Evolutionary conservation across 331 rosid genomes (phyloP).

Genomic region (Malus hybrid): DNA sequence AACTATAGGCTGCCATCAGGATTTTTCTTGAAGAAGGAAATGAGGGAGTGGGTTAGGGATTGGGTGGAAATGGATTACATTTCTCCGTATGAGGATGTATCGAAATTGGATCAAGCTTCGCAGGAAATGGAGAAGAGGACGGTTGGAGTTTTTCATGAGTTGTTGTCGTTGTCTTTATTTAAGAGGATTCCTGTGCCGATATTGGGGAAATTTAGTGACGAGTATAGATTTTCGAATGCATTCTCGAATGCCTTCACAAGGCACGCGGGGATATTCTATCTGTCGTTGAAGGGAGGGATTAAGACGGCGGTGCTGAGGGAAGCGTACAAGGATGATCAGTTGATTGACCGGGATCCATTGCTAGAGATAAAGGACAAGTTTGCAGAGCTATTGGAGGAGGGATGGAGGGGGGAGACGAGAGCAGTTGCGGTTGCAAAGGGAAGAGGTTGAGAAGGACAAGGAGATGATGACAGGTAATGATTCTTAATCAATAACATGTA

Average conservation of each 20-base stretch:
- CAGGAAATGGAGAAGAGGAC: slow-evolving; percentile 81
- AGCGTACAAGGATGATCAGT: slow-evolving; percentile 44
- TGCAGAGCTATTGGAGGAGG: slow-evolving; percentile 58
- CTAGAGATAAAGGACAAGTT: slow-evolving; percentile 57
- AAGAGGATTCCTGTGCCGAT: slow-evolving; percentile 72
- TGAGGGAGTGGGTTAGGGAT: slow-evolving; percentile 89
- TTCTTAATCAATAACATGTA: neutral
- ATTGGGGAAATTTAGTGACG: slow-evolving; percentile 63
- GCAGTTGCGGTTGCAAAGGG: slow-evolving; percentile 34
- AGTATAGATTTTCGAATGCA: slow-evolving; percentile 62
- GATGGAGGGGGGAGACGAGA: slow-evolving; percentile 52
- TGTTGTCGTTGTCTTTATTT: slow-evolving; percentile 53
- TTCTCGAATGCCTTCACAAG: slow-evolving; percentile 59
- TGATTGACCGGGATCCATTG: slow-evolving; percentile 66
- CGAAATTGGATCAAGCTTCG: slow-evolving; percentile 47
- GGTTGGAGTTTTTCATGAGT: slow-evolving; percentile 70
- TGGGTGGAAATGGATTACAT: slow-evolving; percentile 71
- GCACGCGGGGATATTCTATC: slow-evolving; percentile 67
- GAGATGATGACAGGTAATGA: slow-evolving; percentile 20
- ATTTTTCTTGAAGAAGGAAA: slow-evolving; percentile 62
- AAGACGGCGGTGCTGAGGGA: slow-evolving; percentile 68
- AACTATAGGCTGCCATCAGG: slow-evolving; percentile 53
- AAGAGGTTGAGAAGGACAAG: slow-evolving; percentile 34
- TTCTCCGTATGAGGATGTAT: slow-evolving; percentile 60
- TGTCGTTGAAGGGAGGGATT: slow-evolving; percentile 82